These are phyloP conservation scores for Ceratocystis colombiana DNA, from an alignment of 2,329 filamentous ascomycete genomes.

Conservation along the genomic window DNA sequence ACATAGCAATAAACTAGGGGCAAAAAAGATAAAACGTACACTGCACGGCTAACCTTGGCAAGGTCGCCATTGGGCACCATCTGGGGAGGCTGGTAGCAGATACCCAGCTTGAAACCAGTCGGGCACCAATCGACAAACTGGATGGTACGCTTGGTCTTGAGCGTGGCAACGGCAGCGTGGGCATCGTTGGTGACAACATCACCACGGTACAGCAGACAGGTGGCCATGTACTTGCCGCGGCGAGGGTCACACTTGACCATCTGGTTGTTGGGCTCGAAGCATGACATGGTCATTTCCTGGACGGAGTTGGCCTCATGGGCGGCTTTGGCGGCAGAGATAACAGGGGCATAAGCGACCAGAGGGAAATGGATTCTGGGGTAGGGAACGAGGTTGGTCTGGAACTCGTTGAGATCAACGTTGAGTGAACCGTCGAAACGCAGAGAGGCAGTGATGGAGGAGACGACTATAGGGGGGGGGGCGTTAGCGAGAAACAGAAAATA, in stretches of 20 bases:
- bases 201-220: conserved; percentile 93
- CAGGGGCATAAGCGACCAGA: conserved; percentile 88
- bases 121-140: conserved; percentile 99
- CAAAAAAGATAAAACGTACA: conserved; percentile 51
- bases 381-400: conserved; percentile 99
- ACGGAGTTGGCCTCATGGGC: conserved; percentile 97
- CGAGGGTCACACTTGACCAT: conserved; percentile 99
- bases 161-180: conserved; percentile 80
- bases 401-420: conserved; percentile 99
- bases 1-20: too few species aligned
- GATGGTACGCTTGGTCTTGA: conserved; percentile 99
- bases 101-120: conserved; percentile 99
- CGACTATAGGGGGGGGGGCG: conserved; percentile 51
- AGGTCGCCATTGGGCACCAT: conserved; percentile 94
- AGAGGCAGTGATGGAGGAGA: conserved; percentile 95
- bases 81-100: conserved; percentile 82
- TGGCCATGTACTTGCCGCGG: conserved; percentile 99
- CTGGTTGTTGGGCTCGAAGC: conserved; percentile 99
- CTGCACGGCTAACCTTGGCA: conserved; percentile 94
- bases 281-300: conserved; percentile 95
- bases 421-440: conserved; percentile 97
- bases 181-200: conserved; percentile 96
- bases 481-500: conserved; percentile 28
- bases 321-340: conserved; percentile 90
- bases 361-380: conserved; percentile 99